phyloP scores from a whole-genome alignment of 192 early-diverging fungal genomes.

The Rhizoclosmatium globosum region DNA sequence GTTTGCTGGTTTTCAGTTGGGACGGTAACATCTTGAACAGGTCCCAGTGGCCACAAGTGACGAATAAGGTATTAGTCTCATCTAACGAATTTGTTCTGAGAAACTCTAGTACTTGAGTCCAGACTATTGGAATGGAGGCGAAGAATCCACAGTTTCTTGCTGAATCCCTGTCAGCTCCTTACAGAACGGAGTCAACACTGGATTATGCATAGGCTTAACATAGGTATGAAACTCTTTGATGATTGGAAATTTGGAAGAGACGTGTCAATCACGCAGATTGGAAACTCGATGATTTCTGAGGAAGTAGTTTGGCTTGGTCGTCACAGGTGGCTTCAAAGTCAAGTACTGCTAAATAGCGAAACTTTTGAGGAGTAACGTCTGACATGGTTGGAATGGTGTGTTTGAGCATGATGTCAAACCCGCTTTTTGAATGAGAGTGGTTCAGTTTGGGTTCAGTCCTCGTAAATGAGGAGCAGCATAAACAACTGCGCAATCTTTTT shows the following conservation, averaged over 20 bases:
- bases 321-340: constrained; percentile 58
- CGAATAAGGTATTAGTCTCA: constrained; percentile 42
- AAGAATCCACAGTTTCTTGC: constrained; percentile 47
- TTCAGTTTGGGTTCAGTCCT: too few relatives aligned
- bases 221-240: constrained; percentile 52
- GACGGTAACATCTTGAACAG: constrained; percentile 49
- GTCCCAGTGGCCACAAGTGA: constrained; percentile 62
- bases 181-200: constrained; percentile 42
- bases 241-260: constrained; percentile 6
- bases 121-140: constrained; percentile 43
- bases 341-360: constrained; percentile 49
- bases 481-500: too few relatives aligned
- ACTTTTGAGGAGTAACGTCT: too few relatives aligned
- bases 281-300: constrained; percentile 61
- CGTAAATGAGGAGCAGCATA: too few relatives aligned
- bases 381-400: too few relatives aligned
- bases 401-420: too few relatives aligned
- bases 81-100: constrained; percentile 25
- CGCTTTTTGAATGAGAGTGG: too few relatives aligned
- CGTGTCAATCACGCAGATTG: constrained; percentile 48
- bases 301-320: not conserved
- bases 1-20: constrained; percentile 35
- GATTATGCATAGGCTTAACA: constrained; percentile 44
- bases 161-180: constrained; percentile 50
- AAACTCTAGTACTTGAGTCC: constrained; percentile 37